These are phyloP conservation scores for Salvia sclarea DNA, from an alignment of 305 asterid species.

Conservation along the genomic window DNA sequence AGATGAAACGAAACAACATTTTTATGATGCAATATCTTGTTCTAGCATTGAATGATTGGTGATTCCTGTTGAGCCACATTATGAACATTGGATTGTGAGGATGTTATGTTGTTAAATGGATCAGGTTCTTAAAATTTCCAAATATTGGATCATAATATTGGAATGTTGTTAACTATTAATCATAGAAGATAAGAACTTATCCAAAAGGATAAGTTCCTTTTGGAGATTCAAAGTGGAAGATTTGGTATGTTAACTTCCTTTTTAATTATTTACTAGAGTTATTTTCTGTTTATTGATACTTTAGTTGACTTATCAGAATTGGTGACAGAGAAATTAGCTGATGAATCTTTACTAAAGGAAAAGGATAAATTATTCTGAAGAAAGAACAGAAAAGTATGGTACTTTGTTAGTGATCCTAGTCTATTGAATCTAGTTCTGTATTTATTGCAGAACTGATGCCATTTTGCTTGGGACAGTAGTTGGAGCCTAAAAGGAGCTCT, in stretches of 20 bases:
- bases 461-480: background rate
- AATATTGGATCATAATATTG: background rate
- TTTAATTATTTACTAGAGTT: background rate
- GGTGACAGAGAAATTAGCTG: slow-evolving; percentile 2
- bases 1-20: background rate
- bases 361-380: background rate
- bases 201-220: background rate
- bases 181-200: slow-evolving; percentile 3
- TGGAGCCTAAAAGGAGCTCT: background rate
- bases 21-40: background rate
- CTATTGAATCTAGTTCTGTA: slow-evolving; percentile 7
- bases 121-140: background rate
- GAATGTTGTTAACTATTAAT: background rate
- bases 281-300: background rate
- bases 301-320: slow-evolving; percentile 4
- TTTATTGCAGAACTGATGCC: background rate
- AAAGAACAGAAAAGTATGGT: background rate
- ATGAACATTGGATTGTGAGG: slow-evolving; percentile 4
- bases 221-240: slow-evolving; percentile 6
- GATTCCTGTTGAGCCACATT: background rate
- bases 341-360: background rate
- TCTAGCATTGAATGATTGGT: slow-evolving; percentile 10
- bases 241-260: background rate
- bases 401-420: slow-evolving; percentile 10
- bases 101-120: background rate